A percentile compares a stretch with the other conserved stretches of the same genome.
Conservation (phyloP, 805 yeast species). For the Blastobotrys peoriensis region DNA sequence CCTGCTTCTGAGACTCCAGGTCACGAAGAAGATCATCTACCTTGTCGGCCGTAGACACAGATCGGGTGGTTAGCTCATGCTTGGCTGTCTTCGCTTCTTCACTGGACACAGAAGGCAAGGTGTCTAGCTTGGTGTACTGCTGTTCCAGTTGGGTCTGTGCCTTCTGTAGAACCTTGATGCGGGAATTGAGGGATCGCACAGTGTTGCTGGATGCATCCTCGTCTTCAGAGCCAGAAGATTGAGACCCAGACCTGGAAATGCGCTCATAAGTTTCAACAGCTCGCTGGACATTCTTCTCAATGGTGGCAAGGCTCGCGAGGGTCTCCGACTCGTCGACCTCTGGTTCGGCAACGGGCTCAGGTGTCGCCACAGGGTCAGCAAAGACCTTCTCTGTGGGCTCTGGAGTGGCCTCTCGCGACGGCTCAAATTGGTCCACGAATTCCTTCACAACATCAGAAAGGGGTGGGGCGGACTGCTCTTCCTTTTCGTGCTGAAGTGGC, state of each 20-base stretch:
- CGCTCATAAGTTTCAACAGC: conserved; percentile 20
- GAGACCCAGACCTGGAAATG: conserved; percentile 9
- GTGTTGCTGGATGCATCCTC: conserved; percentile 4
- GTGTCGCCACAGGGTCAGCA: neutral
- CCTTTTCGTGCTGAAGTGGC: neutral
- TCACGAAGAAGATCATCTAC: conserved; percentile 18
- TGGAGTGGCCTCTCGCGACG: conserved; percentile 3
- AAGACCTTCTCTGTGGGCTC: conserved; percentile 1
- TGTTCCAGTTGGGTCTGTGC: conserved; percentile 23
- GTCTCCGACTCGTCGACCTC: conserved; percentile 3
- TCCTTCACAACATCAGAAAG: neutral
- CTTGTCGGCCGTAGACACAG: conserved; percentile 21
- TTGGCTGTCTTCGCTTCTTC: conserved; percentile 14
- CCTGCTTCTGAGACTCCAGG: conserved; percentile 11
- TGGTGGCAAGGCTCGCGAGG: conserved; percentile 5
- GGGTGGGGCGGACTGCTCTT: neutral
- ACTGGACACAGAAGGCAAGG: conserved; percentile 3
- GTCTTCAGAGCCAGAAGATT: conserved; percentile 6
- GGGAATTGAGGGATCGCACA: conserved; percentile 13
- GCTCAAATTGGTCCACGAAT: neutral
- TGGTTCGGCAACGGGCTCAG: conserved; percentile 2
- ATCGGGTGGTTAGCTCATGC: conserved; percentile 17
- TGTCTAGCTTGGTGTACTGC: conserved; percentile 21
- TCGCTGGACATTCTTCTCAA: conserved; percentile 12
- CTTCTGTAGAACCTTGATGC: conserved; percentile 24